Base-by-base conservation (phyloP, 140 eudicot genomes). In the Stevia rebaudiana region DNA sequence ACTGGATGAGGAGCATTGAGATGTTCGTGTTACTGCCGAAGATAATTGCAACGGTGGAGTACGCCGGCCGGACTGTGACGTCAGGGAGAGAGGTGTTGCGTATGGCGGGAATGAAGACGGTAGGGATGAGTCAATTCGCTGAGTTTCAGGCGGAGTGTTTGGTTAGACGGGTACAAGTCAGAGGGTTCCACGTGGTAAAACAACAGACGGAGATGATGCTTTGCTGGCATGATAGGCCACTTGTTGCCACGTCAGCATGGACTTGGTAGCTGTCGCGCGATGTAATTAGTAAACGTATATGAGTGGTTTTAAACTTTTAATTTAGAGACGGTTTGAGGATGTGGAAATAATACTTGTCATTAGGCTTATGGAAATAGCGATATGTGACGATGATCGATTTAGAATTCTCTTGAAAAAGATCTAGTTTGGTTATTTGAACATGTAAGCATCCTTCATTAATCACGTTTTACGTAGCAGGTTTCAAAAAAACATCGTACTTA, bases 241-340 rank as follows among this genome's bases (percentile, higher is more conserved):
- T 91, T 0, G 95, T 83, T 41, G 82, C 95, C 83, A 84, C 96
- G 65, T 91, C 98, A 68, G 94, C 84, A 11, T 91, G 98, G 98
- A 87, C 79, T 83, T 78, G 58, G 41, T 91, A 82, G 75, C 28
- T 15, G n/a, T 33, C n/a, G n/a, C n/a, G n/a, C n/a, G n/a, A n/a
- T n/a, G n/a, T n/a, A n/a, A n/a, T n/a, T n/a, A n/a, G n/a, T n/a
- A n/a, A n/a, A n/a, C n/a, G n/a, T n/a, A n/a, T n/a, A n/a, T n/a
- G n/a, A n/a, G 63, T 54, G 19, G 15, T 40, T 15, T 22, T 2
- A 21, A n/a, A 19, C 36, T 49, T n/a, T n/a, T n/a, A n/a, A n/a
- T 19, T 48, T 41, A 41, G 15, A 41, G 13, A 12, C 11, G 3
- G 15, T 41, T 12, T 41, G 1, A 19, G 19, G 8, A 19, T 12